Conservation (phyloP, 2,329 filamentous ascomycete species). For the Diaporthe eres region DNA sequence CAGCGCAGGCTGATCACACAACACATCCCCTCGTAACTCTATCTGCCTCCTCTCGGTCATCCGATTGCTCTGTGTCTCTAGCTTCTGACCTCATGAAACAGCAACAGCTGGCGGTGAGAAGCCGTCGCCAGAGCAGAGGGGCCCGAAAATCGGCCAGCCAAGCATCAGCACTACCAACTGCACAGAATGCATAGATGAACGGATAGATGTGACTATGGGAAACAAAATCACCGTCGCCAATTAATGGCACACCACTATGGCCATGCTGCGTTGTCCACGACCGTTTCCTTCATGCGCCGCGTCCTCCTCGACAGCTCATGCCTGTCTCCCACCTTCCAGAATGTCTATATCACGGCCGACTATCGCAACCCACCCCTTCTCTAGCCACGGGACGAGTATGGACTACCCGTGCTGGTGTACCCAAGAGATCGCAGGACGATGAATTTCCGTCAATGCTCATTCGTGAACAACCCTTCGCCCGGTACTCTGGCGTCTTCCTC, state of each 20-base stretch:
- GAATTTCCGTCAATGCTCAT: not conserved
- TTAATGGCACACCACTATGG: constrained; percentile 1
- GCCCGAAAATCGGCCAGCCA: constrained; percentile 28
- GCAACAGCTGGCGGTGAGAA: constrained; percentile 28
- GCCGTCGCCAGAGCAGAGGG: not conserved
- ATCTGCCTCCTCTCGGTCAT: constrained; percentile 1
- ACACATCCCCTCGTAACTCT: constrained; percentile 22
- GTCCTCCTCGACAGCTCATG: constrained; percentile 25
- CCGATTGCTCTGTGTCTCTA: not conserved
- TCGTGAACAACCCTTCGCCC: not conserved
- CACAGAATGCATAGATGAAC: constrained; percentile 2
- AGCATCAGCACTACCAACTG: constrained; percentile 15
- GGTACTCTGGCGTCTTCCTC: not conserved
- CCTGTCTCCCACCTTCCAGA: constrained; percentile 30
- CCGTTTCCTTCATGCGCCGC: not conserved
- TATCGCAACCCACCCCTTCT: not conserved
- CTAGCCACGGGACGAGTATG: constrained; percentile 2
- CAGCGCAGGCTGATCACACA: not conserved
- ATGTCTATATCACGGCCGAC: constrained; percentile 4
- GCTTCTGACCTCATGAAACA: constrained; percentile 27
- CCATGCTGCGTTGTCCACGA: constrained; percentile 20
- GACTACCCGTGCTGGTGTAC: constrained; percentile 21
- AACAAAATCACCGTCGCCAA: not conserved
- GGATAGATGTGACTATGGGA: not conserved
- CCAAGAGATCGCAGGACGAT: not conserved